Base-by-base conservation (phyloP, 305 asterid genomes). In the Rubia balearica region DNA sequence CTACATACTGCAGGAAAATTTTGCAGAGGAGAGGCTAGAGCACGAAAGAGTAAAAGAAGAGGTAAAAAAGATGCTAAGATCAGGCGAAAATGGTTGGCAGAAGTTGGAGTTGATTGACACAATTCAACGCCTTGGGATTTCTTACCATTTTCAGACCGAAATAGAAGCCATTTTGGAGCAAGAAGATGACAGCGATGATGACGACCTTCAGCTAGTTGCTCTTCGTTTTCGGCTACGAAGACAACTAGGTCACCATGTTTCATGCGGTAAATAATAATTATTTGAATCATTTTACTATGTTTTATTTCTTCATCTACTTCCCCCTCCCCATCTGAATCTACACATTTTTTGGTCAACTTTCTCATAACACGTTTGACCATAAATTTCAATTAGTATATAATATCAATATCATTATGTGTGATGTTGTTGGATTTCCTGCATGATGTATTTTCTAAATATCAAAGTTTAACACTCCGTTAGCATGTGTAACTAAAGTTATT, bases 71-170 rank as follows among this genome's bases (percentile, higher is more conserved):
- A 38, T 38, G 68, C 27, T 38, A 3, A 9, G 4, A 21, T n/a
- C 68, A 0, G 4, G 6, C 3, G 22, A 13, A 27, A 14, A 43
- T 2, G 27, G 17, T 11, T 4, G 6, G 7, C 12, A 14, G 21
- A 64, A 64, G 6, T 27, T 72, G 10, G 75, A 80, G 4, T 67
- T 83, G 53, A 80, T 84, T 30, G 82, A 81, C 71, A 69, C 76
- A 4, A 78, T 84, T 40, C 83, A 81, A 72, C 78, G 83, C 3
- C 84, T 84, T 22, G 87, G 90, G 16, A 75, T 86, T 19, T 59
- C 41, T 33, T 81, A 84, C 36, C 87, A 84, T 69, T 86, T 84
- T 48, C 75, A 74, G 9, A 11, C 65, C 5, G 84, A 83, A 74
- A 81, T 80, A 0, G 77, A 72, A 0, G 68, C 67, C 61, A 69